Evolutionary conservation across 306 rosid species (phyloP), one percentile per base, ranked within the genome.

Genomic region (Rosa lucieae): DNA sequence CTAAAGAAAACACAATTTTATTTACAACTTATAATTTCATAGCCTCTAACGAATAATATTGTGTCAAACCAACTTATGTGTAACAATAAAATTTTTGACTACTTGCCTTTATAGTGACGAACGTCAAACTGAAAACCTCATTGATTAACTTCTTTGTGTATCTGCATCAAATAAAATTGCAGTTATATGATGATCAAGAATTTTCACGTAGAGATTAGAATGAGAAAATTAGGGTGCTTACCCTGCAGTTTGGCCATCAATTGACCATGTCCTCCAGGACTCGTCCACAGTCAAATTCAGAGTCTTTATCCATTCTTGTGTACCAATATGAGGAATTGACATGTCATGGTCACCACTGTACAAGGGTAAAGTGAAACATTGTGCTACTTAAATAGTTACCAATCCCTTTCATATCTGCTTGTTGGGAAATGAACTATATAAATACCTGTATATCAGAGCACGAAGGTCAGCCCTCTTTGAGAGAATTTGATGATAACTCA

Each of bases 281-380:
- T 76, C 79, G 8, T 29, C 56, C 26, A 70, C 51, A 5, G 72
- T 46, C 72, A 76, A 76, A 48, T 39, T 39, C 7, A 76, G 72
- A 44, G 61, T 43, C 1, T 20, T 63, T 26, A 76, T 63, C 79
- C 79, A 76, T 76, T 63, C 11, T 76, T 76, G 79, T 48, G 72
- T 76, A 43, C 79, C 79, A 48, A 63, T 76, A 53, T 76, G 72
- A 18, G 79, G 79, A 65, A 76, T 35, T 17, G 79, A 14, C 72
- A 76, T 76, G 72, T 76, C 79, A 6, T 76, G 79, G 32, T 76
- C 79, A 65, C 79, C 79, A 32, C 72, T 76, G 79, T 76, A 5
- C 44, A 40, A 40, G 44, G 44, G 44, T 40, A 13, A 75, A 47
- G 13, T 46, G 11, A 23, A 59, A 23, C 35, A 43, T 56, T 55